A percentile compares a stretch with the other conserved stretches of the same genome.
Evolutionary conservation across 179 eudicot species (phyloP).

Genomic region (Beta corolliflora): DNA sequence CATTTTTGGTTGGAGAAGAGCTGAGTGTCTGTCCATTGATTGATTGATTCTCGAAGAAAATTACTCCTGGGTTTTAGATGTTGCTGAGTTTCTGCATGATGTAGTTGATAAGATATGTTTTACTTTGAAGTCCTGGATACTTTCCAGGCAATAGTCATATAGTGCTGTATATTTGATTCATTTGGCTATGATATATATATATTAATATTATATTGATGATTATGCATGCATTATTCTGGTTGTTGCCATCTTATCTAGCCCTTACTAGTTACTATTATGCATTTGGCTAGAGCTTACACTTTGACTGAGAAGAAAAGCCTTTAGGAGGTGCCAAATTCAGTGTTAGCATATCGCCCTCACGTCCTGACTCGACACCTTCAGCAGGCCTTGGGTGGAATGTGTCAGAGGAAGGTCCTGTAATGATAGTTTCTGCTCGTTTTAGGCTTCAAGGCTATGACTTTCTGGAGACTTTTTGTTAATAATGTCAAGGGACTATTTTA

Average conservation of each 20-base stretch:
- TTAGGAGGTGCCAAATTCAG: not conserved
- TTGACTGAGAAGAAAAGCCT: not conserved
- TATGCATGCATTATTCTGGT: not conserved
- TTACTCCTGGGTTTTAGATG: not conserved
- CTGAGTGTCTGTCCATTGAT: conserved; percentile 1
- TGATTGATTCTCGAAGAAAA: conserved; percentile 11
- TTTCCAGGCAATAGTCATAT: conserved; percentile 12
- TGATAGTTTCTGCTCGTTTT: not conserved
- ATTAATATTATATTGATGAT: not conserved
- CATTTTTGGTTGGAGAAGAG: conserved; percentile 21
- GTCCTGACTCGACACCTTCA: too few relatives aligned
- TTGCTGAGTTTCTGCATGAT: conserved; percentile 18
- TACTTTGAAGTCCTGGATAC: conserved; percentile 12
- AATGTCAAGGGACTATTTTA: not conserved
- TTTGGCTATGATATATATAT: not conserved
- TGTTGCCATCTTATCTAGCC: not conserved
- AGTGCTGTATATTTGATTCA: conserved; percentile 18
- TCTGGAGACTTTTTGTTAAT: not conserved
- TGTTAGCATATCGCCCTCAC: not conserved
- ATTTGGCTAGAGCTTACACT: not conserved
- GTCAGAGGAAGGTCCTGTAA: too few relatives aligned
- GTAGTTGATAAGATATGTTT: conserved; percentile 18
- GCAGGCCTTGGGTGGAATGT: not conserved
- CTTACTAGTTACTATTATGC: not conserved
- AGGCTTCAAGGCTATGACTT: not conserved